A percentile compares a stretch with the other conserved stretches of the same genome.
Conservation (phyloP, 2,329 filamentous ascomycete species). For the Zarea fungicola region DNA sequence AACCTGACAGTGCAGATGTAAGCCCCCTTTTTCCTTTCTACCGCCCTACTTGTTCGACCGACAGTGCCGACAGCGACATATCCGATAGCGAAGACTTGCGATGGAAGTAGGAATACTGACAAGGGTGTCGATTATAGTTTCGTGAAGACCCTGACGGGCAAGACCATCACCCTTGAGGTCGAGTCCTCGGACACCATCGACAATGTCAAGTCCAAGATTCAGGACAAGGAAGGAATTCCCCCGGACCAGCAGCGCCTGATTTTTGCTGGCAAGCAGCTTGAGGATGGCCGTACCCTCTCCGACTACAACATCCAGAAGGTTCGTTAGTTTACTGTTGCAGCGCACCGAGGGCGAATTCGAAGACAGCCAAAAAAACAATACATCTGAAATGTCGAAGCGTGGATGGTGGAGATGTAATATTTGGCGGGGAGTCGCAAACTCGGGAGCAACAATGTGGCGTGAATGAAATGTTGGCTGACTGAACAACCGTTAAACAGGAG, state of each 20-base stretch:
- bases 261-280: slow-evolving; percentile 98
- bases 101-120: slow-evolving; percentile 3
- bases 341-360: neutral
- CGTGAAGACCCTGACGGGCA: slow-evolving; percentile 99
- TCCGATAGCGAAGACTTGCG: neutral
- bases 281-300: slow-evolving; percentile 93
- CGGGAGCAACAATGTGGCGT: neutral
- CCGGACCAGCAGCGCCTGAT: slow-evolving; percentile 98
- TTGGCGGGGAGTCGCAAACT: neutral
- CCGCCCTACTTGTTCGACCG: slow-evolving; percentile 16
- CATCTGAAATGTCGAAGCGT: neutral
- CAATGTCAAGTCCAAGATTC: slow-evolving; percentile 99
- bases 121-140: slow-evolving; percentile 57
- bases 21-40: slow-evolving; percentile 36
- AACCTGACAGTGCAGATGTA: slow-evolving; percentile 78
- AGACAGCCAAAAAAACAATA: no score
- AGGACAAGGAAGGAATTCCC: slow-evolving; percentile 98
- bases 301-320: slow-evolving; percentile 99
- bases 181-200: slow-evolving; percentile 99
- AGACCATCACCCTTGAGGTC: slow-evolving; percentile 99
- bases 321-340: slow-evolving; percentile 30
- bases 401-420: neutral
- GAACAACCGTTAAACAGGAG: slow-evolving; percentile 53
- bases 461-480: slow-evolving; percentile 26
- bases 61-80: neutral